Base-by-base conservation (phyloP, 2,329 filamentous ascomycete species). In the Fusarium concolor region DNA sequence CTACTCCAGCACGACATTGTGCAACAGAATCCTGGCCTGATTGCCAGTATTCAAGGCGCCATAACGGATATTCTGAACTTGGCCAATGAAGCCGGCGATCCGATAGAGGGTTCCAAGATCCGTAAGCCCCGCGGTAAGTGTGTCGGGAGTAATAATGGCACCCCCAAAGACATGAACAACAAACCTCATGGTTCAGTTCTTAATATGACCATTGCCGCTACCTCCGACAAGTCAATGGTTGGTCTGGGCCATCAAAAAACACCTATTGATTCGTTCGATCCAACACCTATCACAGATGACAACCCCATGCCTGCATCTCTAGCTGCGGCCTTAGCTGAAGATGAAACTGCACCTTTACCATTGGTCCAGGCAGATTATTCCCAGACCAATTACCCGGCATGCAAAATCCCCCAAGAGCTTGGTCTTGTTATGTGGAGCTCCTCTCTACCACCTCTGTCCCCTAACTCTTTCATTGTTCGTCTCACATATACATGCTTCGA, bases 401-500 rank as follows among this genome's bases (percentile, higher is more conserved):
- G 11, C 4, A 17, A 10, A 0, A 35, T 57, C 11, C 47, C 47
- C 1, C 29, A 18, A 31, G 18, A 9, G 7, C 38, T 57, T 11
- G 41, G 47, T 5, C 37, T 47, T 15, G 17, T 57, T 8, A n/a
- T 54, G 7, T 42, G 28, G 38, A 20, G 5, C 3, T 10, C 47
- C 14, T 43, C 38, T 3, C 15, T 43, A 11, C 29, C 29, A 11
- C 29, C 29, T 3, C 9, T 43, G 6, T 24, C 47, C 7, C 47
- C 41, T 4, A 18, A 35, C 20, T 54, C 54, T 2, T 57, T 57
- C 12, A 37, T 35, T 7, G 35, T 24, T 17, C 38, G 38, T 2
- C 47, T 57, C 14, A 54, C 54, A 15, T 29, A 43, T n/a, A 29
- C 29, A 29, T 54, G 37, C 12, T 53, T 57, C 12, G 53, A 31